These are phyloP conservation scores for Coprinopsis marcescibilis DNA, from an alignment of 768 basidiomycete genomes.

Conservation along the genomic window DNA sequence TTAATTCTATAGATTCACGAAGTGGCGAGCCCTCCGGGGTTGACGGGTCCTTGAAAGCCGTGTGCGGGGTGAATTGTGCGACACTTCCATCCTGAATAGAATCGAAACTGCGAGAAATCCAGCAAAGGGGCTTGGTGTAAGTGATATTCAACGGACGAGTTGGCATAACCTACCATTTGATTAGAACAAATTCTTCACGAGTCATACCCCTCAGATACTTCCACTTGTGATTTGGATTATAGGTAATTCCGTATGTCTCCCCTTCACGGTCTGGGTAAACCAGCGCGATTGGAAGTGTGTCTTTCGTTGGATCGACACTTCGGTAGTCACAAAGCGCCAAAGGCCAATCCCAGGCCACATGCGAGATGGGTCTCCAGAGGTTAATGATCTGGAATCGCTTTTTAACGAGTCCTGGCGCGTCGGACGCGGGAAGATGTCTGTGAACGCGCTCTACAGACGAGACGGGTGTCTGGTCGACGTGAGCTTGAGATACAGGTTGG, in stretches of 20 bases:
- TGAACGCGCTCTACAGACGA: conserved; percentile 42
- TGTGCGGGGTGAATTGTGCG: conserved; percentile 56
- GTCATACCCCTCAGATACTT: conserved; percentile 43
- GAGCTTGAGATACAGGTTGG: conserved; percentile 40
- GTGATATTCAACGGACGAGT: conserved; percentile 24
- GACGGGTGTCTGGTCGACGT: conserved; percentile 47
- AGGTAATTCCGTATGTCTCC: conserved; percentile 43
- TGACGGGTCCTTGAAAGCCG: conserved; percentile 51
- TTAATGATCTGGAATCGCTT: conserved; percentile 56
- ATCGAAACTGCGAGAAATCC: conserved; percentile 17
- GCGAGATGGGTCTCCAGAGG: conserved; percentile 51
- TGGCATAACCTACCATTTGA: too few species aligned
- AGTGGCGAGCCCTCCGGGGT: conserved; percentile 44
- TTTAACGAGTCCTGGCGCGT: conserved; percentile 37
- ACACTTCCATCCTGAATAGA: conserved; percentile 39
- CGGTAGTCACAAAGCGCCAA: conserved; percentile 47
- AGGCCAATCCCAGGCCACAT: conserved; percentile 45
- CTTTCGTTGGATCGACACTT: conserved; percentile 34
- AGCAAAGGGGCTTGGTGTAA: neutral
- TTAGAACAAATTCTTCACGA: conserved; percentile 43
- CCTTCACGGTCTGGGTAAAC: conserved; percentile 47
- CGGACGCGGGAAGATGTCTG: conserved; percentile 42
- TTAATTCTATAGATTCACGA: conserved; percentile 56
- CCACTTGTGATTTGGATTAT: conserved; percentile 46
- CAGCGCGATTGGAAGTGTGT: conserved; percentile 39